Evolutionary conservation across 805 yeast species (phyloP), one percentile per base, ranked within the genome.

Genomic region (Metschnikowia santaceciliae): DNA sequence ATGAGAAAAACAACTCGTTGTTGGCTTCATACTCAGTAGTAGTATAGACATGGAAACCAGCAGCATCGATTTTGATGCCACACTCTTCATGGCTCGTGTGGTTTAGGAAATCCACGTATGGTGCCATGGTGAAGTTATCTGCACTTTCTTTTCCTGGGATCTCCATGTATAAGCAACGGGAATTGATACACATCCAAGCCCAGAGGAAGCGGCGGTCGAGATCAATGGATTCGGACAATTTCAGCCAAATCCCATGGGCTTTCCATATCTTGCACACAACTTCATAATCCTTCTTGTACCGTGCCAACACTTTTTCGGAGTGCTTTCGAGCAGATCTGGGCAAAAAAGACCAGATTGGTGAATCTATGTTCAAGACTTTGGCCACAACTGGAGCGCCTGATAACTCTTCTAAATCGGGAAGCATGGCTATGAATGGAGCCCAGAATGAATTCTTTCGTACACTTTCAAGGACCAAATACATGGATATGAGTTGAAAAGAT

Each of bases 121-220:
- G 99, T 0, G 92, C 97, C 80, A 92, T 71, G 1, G 98, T 89
- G 71, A 92, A 84, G 64, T 88, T 86, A 57, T 86, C 89, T 23
- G 71, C 78, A 2, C 63, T 62, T 15, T 72, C 69, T 50, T 77
- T 76, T 34, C 78, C 76, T 1, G 87, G 83, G 1, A 88, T 67
- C 3, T 79, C 76, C 84, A 85, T 83, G 64, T 90, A 91, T 5
- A 92, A 72, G 65, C 98, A 92, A 69, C 99, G 83, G 1, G 97
- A 86, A 64, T 94, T 92, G 50, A 91, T 88, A 60, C 92, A 84
- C 60, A 88, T 75, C 96, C 96, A 92, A 0, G 87, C 81, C 80
- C 89, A 82, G 10, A 84, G 60, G 57, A 78, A 84, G 3, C 61
- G 58, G 4, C 62, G 57, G 6, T 55, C 48, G 2, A 66, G 49